Base-by-base conservation (phyloP, 1,284 basidiomycete genomes). In the Cronartium ribicola region DNA sequence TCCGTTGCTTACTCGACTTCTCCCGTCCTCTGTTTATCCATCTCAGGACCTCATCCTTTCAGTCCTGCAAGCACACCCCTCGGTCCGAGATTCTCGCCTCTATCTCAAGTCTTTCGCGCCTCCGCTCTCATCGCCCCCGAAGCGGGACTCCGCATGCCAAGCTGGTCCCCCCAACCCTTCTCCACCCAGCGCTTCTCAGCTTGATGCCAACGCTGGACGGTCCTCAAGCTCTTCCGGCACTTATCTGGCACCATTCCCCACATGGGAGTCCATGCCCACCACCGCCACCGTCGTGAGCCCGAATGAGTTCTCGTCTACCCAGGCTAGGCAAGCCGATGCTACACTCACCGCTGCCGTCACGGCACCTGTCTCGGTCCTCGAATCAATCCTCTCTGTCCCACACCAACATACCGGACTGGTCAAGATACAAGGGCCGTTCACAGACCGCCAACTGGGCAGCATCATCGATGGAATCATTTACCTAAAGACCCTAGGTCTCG, bases 361-460 rank as follows among this genome's bases (percentile, higher is more conserved):
- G 61, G 88, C 85, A 77, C 86, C 86, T 1, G 84, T 43, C 7
- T 60, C 64, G 7, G 62, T 94, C 76, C 85, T 93, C 74, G 86
- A 88, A 11, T 89, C 89, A n/a, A 89, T 97, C 72, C 84, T 97
- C 36, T 86, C 93, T 80, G 92, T 92, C 4, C 87, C 92, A 65
- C 85, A 87, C 78, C 85, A 88, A 59, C 89, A 91, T 74, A 93
- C 92, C 0, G 94, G 94, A 0, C 87, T 99, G 8, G 94, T 99
- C 80, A 98, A 98, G 82, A 85, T 98, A 13, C 96, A 98, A 82
- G 93, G 95, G 3, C 96, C 96, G 0, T 98, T 98, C 82, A 91
- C 88, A n/a, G 90, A 96, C 82, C 86, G 89, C 11, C 96, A 98
- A 81, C 88, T 98, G 75, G 90, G 94, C 77, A 94, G 92, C 80